These are phyloP conservation scores for Ustilago hordei DNA, from an alignment of 1,284 basidiomycete species.

Conservation along the genomic window DNA sequence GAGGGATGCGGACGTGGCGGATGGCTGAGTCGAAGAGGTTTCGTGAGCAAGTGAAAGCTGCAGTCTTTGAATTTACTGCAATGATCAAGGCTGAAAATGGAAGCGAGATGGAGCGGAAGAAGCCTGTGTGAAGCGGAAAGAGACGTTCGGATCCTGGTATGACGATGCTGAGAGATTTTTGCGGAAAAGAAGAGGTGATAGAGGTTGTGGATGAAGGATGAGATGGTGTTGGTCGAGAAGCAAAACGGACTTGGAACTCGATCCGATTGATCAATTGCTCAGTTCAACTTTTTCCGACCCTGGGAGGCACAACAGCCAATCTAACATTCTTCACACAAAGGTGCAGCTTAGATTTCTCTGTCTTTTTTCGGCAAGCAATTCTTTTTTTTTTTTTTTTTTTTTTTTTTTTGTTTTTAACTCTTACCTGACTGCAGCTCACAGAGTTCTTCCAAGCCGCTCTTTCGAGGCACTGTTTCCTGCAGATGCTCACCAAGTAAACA, in stretches of 20 bases:
- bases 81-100: not conserved
- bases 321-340: not conserved
- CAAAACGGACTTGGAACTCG: not conserved
- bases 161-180: not conserved
- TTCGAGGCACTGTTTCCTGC: constrained; percentile 1
- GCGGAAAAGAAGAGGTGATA: not conserved
- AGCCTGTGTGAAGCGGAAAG: not conserved
- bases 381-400: constrained; percentile 17
- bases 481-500: not conserved
- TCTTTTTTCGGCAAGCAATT: not conserved
- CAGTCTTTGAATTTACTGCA: not conserved
- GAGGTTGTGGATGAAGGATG: not conserved
- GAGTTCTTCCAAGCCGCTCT: constrained; percentile 2
- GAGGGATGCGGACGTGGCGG: not conserved
- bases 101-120: not conserved
- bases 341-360: not conserved
- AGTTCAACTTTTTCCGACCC: constrained; percentile 5
- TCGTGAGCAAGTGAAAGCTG: not conserved
- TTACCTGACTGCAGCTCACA: constrained; percentile 3
- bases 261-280: not conserved
- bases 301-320: not conserved
- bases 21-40: not conserved
- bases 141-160: not conserved
- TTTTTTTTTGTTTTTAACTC: too few species aligned
- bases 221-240: constrained; percentile 6